These are phyloP conservation scores for Pseudotsuga menziesii DNA, from an alignment of 75 land plant species.

Conservation along the genomic window DNA sequence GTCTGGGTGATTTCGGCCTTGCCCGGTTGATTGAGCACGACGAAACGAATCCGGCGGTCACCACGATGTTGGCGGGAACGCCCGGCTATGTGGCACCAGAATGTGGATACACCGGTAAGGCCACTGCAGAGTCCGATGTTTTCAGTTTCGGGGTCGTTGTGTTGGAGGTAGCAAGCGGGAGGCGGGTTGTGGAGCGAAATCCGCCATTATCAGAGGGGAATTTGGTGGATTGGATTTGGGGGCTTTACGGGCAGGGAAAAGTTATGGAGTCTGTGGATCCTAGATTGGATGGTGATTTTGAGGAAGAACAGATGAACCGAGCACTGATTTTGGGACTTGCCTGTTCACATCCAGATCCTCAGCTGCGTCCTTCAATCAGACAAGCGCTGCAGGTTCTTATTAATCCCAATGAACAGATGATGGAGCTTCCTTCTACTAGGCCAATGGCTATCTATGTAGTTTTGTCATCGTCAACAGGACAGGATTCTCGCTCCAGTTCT, in stretches of 20 bases:
- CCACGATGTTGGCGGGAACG: constrained; percentile 23
- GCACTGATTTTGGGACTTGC: not conserved
- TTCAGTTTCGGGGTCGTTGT: not conserved
- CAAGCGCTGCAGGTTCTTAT: not conserved
- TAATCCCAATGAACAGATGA: not conserved
- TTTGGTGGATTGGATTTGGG: not conserved
- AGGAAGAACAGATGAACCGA: not conserved
- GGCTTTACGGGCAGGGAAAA: constrained; percentile 14
- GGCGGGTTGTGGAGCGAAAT: not conserved
- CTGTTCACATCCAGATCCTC: not conserved
- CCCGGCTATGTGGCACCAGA: constrained; percentile 30
- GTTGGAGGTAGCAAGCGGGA: not conserved
- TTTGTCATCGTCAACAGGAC: not conserved
- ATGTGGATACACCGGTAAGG: not conserved
- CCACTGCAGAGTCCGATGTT: too few species aligned
- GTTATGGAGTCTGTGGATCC: constrained; percentile 37
- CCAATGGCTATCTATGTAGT: not conserved
- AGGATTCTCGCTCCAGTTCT: too few species aligned
- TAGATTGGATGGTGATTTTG: constrained; percentile 6
- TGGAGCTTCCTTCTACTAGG: not conserved
- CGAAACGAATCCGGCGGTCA: constrained; percentile 13
- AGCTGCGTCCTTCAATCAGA: not conserved
- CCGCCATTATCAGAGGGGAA: not conserved
- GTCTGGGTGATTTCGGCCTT: constrained; percentile 24
- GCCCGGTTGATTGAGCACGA: constrained; percentile 19